Evolutionary conservation across 1,139 yeast species (phyloP).

Genomic region (Zygoascus hellenicus): DNA sequence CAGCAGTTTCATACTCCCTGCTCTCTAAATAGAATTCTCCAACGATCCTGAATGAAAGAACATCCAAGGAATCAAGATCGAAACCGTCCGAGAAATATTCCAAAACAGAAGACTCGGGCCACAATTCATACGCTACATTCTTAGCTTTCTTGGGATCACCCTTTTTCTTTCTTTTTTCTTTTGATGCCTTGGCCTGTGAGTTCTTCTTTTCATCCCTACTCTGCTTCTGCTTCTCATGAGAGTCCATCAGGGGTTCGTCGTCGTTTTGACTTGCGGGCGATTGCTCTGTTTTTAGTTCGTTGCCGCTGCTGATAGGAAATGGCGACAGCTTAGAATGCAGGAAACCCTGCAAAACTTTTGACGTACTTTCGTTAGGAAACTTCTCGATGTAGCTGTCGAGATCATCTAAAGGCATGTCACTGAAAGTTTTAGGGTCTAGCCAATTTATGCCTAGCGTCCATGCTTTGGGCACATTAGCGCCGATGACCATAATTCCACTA

Average conservation of each 20-base stretch:
- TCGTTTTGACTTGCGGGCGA: constrained; percentile 1
- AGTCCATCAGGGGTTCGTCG: not conserved
- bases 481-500: constrained; percentile 68
- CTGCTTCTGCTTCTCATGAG: constrained; percentile 17
- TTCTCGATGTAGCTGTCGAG: constrained; percentile 47
- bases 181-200: not conserved
- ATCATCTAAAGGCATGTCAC: constrained; percentile 44
- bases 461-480: constrained; percentile 54
- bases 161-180: constrained; percentile 11
- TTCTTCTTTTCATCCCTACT: constrained; percentile 6
- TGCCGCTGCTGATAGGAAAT: constrained; percentile 32
- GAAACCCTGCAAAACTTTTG: constrained; percentile 43
- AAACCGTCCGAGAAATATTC: constrained; percentile 52
- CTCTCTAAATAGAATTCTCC: constrained; percentile 55
- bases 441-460: constrained; percentile 79
- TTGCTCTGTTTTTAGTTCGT: constrained; percentile 13
- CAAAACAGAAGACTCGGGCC: constrained; percentile 50
- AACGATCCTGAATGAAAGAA: constrained; percentile 60
- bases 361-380: constrained; percentile 61
- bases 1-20: constrained; percentile 60
- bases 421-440: constrained; percentile 51
- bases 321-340: constrained; percentile 63
- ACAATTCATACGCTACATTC: constrained; percentile 12
- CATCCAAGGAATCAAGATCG: constrained; percentile 42
- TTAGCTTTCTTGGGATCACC: constrained; percentile 24